These are phyloP conservation scores for Aristolochia fimbriata DNA, from an alignment of 164 flowering plant species.

Conservation along the genomic window DNA sequence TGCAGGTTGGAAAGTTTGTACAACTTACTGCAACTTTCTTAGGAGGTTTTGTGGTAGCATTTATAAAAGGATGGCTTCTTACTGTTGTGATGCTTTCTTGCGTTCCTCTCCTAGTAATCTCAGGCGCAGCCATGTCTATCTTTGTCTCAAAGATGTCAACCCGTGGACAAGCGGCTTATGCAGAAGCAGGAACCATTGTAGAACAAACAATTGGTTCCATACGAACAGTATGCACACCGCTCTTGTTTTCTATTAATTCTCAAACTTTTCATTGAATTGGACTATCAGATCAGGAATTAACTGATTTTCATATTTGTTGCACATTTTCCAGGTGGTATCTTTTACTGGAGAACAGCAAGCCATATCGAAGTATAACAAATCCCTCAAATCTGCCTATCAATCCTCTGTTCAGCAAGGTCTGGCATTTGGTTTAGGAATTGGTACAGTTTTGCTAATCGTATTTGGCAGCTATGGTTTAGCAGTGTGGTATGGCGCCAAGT, in stretches of 20 bases:
- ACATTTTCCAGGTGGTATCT: conserved; percentile 42
- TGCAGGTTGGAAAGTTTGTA: conserved; percentile 18
- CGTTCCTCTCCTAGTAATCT: conserved; percentile 13
- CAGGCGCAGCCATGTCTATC: conserved; percentile 16
- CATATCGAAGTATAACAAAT: conserved; percentile 32
- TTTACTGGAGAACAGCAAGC: conserved; percentile 70
- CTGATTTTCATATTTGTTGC: neutral
- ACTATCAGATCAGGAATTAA: neutral
- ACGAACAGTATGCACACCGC: conserved; percentile 18
- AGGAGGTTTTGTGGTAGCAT: conserved; percentile 16
- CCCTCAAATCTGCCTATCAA: conserved; percentile 30
- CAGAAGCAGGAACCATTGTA: conserved; percentile 24
- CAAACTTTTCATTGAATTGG: neutral
- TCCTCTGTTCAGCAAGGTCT: conserved; percentile 39
- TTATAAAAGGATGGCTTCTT: conserved; percentile 16
- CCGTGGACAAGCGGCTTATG: conserved; percentile 26
- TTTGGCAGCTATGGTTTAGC: conserved; percentile 51
- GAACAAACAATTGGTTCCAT: conserved; percentile 29
- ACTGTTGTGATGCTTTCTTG: conserved; percentile 14
- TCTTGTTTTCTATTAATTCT: too few relatives aligned
- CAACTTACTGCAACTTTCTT: conserved; percentile 14
- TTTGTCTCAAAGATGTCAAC: conserved; percentile 17
- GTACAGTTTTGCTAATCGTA: conserved; percentile 17
- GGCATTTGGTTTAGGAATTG: conserved; percentile 55
- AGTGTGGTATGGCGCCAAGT: conserved; percentile 53